A percentile compares a stretch with the other conserved stretches of the same genome.
Conservation (phyloP, 169 alveolate genomes). For the Eimeria zaria region DNA sequence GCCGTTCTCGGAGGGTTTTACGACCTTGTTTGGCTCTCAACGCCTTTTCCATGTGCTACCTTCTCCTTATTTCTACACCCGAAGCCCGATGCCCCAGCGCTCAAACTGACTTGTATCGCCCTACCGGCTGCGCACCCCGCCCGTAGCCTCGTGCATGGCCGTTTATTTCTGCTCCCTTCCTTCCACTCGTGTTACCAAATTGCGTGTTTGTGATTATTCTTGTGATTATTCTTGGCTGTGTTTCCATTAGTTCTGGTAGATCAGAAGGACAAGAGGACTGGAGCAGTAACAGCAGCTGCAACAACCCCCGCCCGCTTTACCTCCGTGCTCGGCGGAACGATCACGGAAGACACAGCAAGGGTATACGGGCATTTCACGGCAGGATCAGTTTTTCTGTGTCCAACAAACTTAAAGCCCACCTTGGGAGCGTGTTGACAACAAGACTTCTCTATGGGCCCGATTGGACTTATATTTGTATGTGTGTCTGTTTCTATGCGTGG, state of each 20-base stretch:
- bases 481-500: background rate
- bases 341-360: conserved; percentile 18
- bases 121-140: conserved; percentile 59
- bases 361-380: background rate
- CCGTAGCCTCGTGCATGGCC: conserved; percentile 60
- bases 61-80: background rate
- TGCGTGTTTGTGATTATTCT: background rate
- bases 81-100: conserved; percentile 12
- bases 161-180: background rate
- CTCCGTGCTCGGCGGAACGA: conserved; percentile 48
- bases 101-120: background rate
- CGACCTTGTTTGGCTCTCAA: conserved; percentile 6
- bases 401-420: background rate
- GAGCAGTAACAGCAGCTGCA: conserved; percentile 39
- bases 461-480: background rate
- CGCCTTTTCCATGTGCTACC: conserved; percentile 5
- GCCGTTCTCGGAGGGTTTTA: conserved; percentile 10
- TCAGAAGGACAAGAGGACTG: conserved; percentile 12
- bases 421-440: background rate
- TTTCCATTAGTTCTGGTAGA: background rate
- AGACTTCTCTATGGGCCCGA: background rate
- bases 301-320: background rate
- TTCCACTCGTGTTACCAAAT: background rate
- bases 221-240: conserved; percentile 17
- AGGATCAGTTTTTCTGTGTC: background rate